These are phyloP conservation scores for Chaetothyriales sp. DNA, from an alignment of 2,329 filamentous ascomycete genomes.

Conservation along the genomic window DNA sequence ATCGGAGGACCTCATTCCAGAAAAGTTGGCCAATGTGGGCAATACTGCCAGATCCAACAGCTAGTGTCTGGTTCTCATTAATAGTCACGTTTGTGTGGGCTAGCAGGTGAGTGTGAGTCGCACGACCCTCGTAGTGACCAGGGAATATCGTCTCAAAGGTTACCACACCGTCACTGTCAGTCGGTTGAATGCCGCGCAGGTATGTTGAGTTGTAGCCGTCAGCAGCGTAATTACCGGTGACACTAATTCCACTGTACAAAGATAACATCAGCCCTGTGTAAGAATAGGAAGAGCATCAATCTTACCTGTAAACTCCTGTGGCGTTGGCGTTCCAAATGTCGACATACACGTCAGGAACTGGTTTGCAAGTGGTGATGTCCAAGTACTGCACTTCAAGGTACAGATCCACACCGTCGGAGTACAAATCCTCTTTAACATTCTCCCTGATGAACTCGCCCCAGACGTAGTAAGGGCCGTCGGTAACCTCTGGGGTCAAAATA, in stretches of 20 bases:
- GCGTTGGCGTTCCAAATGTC: slow-evolving; percentile 32
- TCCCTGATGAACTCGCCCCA: slow-evolving; percentile 27
- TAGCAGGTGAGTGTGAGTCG: slow-evolving; percentile 26
- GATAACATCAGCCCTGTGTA: not conserved
- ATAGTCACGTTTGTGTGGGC: slow-evolving; percentile 22
- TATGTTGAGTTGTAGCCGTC: slow-evolving; percentile 31
- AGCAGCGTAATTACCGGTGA: slow-evolving; percentile 25
- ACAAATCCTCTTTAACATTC: slow-evolving; percentile 23
- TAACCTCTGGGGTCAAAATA: slow-evolving; percentile 39
- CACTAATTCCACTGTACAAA: slow-evolving; percentile 23
- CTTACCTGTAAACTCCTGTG: slow-evolving; percentile 28
- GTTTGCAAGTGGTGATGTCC: slow-evolving; percentile 29
- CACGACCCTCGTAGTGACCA: slow-evolving; percentile 30
- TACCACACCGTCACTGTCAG: slow-evolving; percentile 29
- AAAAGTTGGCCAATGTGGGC: slow-evolving; percentile 54
- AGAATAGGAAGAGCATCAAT: slow-evolving; percentile 7
- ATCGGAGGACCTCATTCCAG: slow-evolving; percentile 47
- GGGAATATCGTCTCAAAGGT: slow-evolving; percentile 33
- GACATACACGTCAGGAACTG: slow-evolving; percentile 24
- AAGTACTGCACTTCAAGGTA: slow-evolving; percentile 30
- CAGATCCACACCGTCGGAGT: slow-evolving; percentile 25
- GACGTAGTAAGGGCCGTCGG: slow-evolving; percentile 41
- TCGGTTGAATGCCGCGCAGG: slow-evolving; percentile 34
- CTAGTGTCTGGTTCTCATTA: slow-evolving; percentile 31
- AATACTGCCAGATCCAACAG: slow-evolving; percentile 41